phyloP scores from a whole-genome alignment of 2,329 filamentous ascomycete genomes.

The Hypoxylon sp. region DNA sequence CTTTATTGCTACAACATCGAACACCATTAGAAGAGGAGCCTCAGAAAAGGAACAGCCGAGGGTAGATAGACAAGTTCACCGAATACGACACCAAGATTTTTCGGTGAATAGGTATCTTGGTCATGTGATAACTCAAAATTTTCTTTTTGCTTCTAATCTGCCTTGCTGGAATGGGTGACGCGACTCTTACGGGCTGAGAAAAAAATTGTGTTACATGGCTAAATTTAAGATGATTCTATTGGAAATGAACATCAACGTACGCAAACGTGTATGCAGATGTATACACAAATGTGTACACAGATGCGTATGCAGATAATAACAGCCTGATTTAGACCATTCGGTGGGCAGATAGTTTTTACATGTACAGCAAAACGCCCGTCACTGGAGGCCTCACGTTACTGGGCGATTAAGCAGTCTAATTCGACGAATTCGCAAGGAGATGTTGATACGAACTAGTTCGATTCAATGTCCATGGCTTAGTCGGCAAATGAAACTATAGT shows the following conservation, averaged over 20 bases:
- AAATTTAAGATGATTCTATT: not conserved
- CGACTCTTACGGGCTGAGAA: no score
- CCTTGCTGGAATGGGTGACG: not conserved
- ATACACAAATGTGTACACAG: constrained; percentile 2
- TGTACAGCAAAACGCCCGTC: not conserved
- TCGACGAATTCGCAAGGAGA: no score
- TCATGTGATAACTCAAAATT: not conserved
- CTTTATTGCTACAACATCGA: not conserved
- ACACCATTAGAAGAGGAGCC: not conserved
- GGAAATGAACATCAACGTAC: not conserved
- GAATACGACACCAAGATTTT: not conserved
- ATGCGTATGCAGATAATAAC: constrained; percentile 1
- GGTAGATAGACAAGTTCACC: not conserved
- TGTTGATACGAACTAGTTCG: no score
- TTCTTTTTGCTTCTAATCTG: not conserved
- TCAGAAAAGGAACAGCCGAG: not conserved
- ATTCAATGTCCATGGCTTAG: not conserved
- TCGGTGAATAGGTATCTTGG: not conserved
- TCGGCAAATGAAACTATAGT: not conserved
- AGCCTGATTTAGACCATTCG: not conserved
- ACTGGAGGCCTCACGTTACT: not conserved
- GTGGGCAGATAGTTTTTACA: not conserved
- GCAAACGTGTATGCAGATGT: not conserved
- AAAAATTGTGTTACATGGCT: not conserved
- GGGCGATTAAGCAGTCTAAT: not conserved